Percentiles rank a stretch among this genome's conserved stretches.
Conservation (phyloP, 2,329 filamentous ascomycete species). For the Zelopaecilomyces penicillatus region DNA sequence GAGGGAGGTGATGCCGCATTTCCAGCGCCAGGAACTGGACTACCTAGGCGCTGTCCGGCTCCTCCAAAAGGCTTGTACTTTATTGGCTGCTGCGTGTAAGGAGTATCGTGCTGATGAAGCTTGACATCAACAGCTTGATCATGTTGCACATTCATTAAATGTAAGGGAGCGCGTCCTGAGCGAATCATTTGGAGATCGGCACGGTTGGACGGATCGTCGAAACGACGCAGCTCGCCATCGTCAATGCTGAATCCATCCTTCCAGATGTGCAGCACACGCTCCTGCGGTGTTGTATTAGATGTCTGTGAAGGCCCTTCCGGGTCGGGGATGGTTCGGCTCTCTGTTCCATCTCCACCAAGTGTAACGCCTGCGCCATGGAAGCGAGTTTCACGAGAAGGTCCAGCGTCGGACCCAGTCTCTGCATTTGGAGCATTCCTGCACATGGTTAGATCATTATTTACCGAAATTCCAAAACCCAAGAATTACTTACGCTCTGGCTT, state of each 20-base stretch:
- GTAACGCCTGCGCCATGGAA: constrained; percentile 69
- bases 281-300: constrained; percentile 41
- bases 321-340: constrained; percentile 60
- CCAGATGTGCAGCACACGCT: constrained; percentile 71
- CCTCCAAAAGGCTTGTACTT: constrained; percentile 70
- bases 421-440: constrained; percentile 52
- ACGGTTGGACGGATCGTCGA: constrained; percentile 69
- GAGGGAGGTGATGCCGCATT: constrained; percentile 11
- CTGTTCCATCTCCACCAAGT: constrained; percentile 67
- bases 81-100: constrained; percentile 62
- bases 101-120: constrained; percentile 65
- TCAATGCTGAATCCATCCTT: constrained; percentile 78
- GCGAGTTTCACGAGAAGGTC: constrained; percentile 38
- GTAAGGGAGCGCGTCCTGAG: constrained; percentile 64
- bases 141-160: constrained; percentile 67
- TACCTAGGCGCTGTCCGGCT: constrained; percentile 64
- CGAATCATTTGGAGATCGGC: constrained; percentile 68
- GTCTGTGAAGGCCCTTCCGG: constrained; percentile 31
- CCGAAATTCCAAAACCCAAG: not conserved
- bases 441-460: constrained; percentile 9
- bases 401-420: constrained; percentile 41
- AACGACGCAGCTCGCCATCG: constrained; percentile 68
- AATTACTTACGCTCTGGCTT: constrained; percentile 48
- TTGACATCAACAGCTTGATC: constrained; percentile 74
- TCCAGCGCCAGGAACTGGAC: constrained; percentile 59